Base-by-base conservation (phyloP, 768 basidiomycete species). In the Hebeloma cylindrosporum region DNA sequence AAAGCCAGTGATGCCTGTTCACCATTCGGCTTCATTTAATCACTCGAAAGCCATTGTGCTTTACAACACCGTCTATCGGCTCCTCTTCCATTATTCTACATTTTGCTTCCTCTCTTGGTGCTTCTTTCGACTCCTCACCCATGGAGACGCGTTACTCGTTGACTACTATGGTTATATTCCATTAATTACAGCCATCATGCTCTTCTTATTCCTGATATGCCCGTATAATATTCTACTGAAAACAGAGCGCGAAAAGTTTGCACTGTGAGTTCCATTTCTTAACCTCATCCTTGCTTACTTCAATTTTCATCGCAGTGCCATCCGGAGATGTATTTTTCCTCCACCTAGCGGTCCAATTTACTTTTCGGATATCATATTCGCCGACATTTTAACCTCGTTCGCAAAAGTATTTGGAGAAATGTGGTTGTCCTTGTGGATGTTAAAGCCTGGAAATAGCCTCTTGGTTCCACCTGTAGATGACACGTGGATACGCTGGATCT, bases 321-420 rank as follows among this genome's bases (percentile, higher is more conserved):
- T 92, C 32, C 71, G 77, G 33, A 77, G 95, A 51, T 96, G 92
- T 59, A 56, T 93, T 17, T 76, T 83, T 39, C 78, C 86, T n/a
- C 68, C 80, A 1, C 58, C 71, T 29, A 71, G 73, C 40, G 71
- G 73, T 30, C 79, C 85, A 4, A 74, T 93, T 29, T 82, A 84
- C 62, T 99, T 99, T 66, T 82, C 83, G 21, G 96, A 99, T 62
- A 82, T 99, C 17, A 79, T 98, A 32, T 82, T 95, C 47, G 94
- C 95, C 47, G 96, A 98, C 73, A 81, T 98, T 49, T 79, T 94
- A 58, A 99, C 96, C 2, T 97, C 94, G 2, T 95, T 90, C 59
- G 94, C 96, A 26, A 97, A 96, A 70, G 93, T 99, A 29, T 71
- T 97, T 14, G 95, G 95, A 9, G 96, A 98, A 59, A 69, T 93